Evolutionary conservation across 78 protist species (phyloP).

Genomic region (Pelomyxa schiedti): DNA sequence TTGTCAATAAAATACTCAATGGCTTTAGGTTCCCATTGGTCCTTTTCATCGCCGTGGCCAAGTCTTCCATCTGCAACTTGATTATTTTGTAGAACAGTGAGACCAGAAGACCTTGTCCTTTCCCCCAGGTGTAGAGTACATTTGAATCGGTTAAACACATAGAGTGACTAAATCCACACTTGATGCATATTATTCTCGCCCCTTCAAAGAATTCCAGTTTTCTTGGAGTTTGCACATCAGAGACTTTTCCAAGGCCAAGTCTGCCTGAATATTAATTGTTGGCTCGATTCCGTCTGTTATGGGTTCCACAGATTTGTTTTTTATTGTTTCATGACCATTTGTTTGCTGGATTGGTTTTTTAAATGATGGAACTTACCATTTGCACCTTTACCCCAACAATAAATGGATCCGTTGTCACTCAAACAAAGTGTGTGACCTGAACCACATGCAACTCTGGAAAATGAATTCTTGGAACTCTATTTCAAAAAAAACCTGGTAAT

Average conservation of each 20-base stretch:
- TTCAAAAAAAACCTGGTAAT: not conserved
- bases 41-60: not conserved
- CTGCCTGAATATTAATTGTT: too few relatives aligned
- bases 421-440: conserved; percentile 1
- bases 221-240: too few relatives aligned
- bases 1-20: not conserved
- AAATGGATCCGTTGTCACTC: not conserved
- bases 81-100: too few relatives aligned
- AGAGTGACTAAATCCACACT: not conserved
- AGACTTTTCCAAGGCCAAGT: too few relatives aligned
- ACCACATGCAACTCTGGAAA: not conserved
- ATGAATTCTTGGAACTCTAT: too few relatives aligned
- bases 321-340: too few relatives aligned
- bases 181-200: not conserved
- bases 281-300: too few relatives aligned
- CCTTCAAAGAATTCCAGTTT: too few relatives aligned
- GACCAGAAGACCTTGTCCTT: too few relatives aligned
- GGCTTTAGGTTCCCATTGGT: not conserved
- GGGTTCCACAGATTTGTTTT: too few relatives aligned
- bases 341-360: too few relatives aligned
- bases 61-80: not conserved
- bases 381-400: not conserved
- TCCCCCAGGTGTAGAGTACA: not conserved
- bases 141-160: not conserved
- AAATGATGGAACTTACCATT: too few relatives aligned